Evolutionary conservation across 2,329 filamentous ascomycete species (phyloP).

Genomic region (Xylaria sp.): DNA sequence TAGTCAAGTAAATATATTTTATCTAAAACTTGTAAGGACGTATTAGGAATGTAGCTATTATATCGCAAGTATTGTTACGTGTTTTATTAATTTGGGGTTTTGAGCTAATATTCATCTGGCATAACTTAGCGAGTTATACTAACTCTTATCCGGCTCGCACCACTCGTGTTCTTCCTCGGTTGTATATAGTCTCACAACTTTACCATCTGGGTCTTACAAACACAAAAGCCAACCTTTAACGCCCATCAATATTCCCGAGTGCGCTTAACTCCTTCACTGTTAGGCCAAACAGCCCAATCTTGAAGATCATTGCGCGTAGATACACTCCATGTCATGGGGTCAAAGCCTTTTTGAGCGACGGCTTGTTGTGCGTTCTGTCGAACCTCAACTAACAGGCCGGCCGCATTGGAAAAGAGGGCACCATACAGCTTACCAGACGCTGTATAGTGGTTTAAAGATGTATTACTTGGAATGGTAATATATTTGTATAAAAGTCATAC

Average conservation of each 20-base stretch:
- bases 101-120: background rate
- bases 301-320: background rate
- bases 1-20: background rate
- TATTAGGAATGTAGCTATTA: no score
- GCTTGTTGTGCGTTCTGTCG: background rate
- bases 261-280: background rate
- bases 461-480: background rate
- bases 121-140: background rate
- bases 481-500: background rate
- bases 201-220: background rate
- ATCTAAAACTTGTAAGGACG: background rate
- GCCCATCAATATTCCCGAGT: background rate
- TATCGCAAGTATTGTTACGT: no score
- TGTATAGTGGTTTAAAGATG: background rate
- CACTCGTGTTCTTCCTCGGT: background rate
- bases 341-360: slow-evolving; percentile 1
- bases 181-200: background rate
- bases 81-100: background rate
- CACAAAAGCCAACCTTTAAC: background rate
- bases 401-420: background rate
- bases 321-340: background rate
- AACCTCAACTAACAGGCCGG: background rate
- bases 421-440: background rate
- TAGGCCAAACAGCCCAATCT: background rate
- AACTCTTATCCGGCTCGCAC: background rate